These are phyloP conservation scores for Arthroderma sp. DNA, from an alignment of 2,329 filamentous ascomycete genomes.

Conservation along the genomic window DNA sequence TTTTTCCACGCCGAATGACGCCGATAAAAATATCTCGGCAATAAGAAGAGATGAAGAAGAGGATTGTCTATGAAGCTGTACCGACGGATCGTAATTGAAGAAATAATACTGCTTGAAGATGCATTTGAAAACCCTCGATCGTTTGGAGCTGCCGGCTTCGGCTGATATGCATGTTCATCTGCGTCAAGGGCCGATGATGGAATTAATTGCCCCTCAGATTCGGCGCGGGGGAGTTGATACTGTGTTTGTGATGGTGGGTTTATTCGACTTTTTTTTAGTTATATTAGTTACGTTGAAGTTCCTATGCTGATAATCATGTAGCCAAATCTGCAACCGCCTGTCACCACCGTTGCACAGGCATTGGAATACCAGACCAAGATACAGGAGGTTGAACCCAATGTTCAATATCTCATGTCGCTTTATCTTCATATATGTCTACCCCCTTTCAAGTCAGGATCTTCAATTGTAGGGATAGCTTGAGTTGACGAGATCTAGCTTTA, in stretches of 20 bases:
- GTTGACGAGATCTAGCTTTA: conserved; percentile 18
- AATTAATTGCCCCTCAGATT: conserved; percentile 42
- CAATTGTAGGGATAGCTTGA: neutral
- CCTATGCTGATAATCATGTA: conserved; percentile 14
- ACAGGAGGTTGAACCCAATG: conserved; percentile 45
- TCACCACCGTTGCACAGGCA: conserved; percentile 49
- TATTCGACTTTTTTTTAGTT: no score
- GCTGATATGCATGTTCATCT: conserved; percentile 43
- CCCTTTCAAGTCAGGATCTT: neutral
- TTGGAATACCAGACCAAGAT: conserved; percentile 54
- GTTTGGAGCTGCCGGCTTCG: conserved; percentile 8
- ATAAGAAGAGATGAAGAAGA: neutral
- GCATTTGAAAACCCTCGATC: conserved; percentile 6
- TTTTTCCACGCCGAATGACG: neutral
- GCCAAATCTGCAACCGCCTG: conserved; percentile 53
- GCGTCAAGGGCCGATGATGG: conserved; percentile 52
- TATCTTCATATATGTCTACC: conserved; percentile 36
- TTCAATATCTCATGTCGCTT: conserved; percentile 62
- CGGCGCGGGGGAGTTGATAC: conserved; percentile 53
- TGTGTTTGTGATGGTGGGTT: conserved; percentile 40
- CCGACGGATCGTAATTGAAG: no score
- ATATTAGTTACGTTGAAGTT: conserved; percentile 17
- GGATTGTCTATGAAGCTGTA: neutral
- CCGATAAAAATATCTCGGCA: neutral
- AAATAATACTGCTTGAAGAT: conserved; percentile 1